Percentiles rank a stretch among this genome's conserved stretches.
Conservation (phyloP, 805 yeast genomes). For the Isabelozyma pseudorhagii region DNA sequence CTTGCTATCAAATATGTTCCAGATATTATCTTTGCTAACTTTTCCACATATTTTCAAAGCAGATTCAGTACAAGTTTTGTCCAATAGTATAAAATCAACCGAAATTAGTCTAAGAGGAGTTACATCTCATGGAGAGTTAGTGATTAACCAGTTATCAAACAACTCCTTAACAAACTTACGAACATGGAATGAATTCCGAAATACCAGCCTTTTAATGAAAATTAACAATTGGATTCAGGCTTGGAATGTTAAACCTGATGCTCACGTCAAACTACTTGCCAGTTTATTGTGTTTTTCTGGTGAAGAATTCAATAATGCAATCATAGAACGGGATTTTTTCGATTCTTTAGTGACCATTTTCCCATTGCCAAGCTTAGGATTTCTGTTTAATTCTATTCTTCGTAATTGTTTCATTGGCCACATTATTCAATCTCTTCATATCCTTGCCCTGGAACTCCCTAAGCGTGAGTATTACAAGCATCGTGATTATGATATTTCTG, state of each 20-base stretch:
- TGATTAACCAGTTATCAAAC: conserved; percentile 58
- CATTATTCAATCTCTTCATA: conserved; percentile 43
- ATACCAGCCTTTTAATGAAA: conserved; percentile 31
- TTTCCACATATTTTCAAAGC: conserved; percentile 37
- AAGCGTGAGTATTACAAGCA: conserved; percentile 21
- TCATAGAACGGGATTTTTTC: conserved; percentile 49
- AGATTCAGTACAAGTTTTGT: conserved; percentile 37
- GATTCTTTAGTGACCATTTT: conserved; percentile 47
- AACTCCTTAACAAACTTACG: conserved; percentile 61
- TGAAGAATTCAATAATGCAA: conserved; percentile 27
- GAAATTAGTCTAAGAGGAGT: conserved; percentile 66
- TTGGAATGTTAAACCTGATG: conserved; percentile 21
- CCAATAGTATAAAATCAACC: conserved; percentile 57
- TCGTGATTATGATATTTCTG: conserved; percentile 24
- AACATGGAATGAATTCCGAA: conserved; percentile 39
- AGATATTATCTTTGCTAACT: conserved; percentile 29
- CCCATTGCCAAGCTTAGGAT: conserved; percentile 46
- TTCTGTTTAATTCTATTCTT: conserved; percentile 46
- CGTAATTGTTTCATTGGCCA: conserved; percentile 50
- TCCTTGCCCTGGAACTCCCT: conserved; percentile 23
- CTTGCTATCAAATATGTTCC: conserved; percentile 32
- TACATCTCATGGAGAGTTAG: conserved; percentile 36
- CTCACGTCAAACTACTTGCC: conserved; percentile 31
- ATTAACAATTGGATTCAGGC: conserved; percentile 34
- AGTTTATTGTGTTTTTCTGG: conserved; percentile 30